Conservation (phyloP, 768 basidiomycete genomes). For the Podaxis carcinomalis region DNA sequence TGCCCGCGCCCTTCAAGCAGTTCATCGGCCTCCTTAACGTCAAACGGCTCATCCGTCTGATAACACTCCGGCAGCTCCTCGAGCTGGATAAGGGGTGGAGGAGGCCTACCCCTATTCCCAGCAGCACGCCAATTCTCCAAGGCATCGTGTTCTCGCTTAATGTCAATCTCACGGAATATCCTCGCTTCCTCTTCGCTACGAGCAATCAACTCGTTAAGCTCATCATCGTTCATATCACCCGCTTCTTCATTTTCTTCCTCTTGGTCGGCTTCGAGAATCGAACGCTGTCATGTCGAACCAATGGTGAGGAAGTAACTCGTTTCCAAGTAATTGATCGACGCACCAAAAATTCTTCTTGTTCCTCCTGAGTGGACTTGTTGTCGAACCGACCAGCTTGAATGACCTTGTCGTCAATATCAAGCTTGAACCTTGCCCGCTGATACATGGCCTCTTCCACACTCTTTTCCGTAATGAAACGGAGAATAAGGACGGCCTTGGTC, state of each 20-base stretch:
- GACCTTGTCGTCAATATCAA: conserved; percentile 98
- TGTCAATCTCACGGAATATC: conserved; percentile 81
- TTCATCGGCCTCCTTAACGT: conserved; percentile 54
- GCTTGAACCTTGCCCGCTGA: conserved; percentile 89
- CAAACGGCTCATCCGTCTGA: conserved; percentile 78
- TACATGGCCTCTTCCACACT: conserved; percentile 99
- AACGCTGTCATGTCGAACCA: conserved; percentile 50
- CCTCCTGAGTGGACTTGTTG: conserved; percentile 96
- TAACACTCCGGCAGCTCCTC: conserved; percentile 94
- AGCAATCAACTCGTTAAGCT: conserved; percentile 89
- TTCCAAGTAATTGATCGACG: conserved; percentile 21
- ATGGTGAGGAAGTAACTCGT: conserved; percentile 3
- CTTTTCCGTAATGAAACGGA: conserved; percentile 96
- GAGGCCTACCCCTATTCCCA: conserved; percentile 77
- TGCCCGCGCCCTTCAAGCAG: conserved; percentile 80
- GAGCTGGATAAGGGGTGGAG: conserved; percentile 71
- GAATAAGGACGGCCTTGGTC: conserved; percentile 94
- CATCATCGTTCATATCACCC: conserved; percentile 91
- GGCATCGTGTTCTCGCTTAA: conserved; percentile 67
- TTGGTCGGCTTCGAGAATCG: conserved; percentile 85
- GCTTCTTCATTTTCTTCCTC: conserved; percentile 88
- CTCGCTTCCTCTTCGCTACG: conserved; percentile 75
- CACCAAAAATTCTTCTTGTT: conserved; percentile 93
- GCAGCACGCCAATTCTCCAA: conserved; percentile 62
- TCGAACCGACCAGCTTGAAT: conserved; percentile 99